Percentiles rank a stretch among this genome's conserved stretches.
Evolutionary conservation across 2,329 filamentous ascomycete species (phyloP).

Genomic region (Colletotrichum tropicale): DNA sequence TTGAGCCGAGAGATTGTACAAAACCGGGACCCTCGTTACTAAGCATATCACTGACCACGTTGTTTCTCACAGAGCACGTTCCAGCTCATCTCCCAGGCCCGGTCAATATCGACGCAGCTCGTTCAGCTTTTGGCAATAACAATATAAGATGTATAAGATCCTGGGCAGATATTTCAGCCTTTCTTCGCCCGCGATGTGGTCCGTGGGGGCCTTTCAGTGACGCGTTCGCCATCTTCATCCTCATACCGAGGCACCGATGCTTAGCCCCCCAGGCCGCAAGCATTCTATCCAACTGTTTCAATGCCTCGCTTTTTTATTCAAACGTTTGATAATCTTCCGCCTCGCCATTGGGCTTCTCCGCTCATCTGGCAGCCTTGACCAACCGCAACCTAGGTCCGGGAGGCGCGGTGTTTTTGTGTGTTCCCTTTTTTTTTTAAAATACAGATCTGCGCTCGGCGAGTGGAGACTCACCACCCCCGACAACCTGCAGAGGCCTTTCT

Average conservation of each 20-base stretch:
- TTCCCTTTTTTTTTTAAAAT: background rate
- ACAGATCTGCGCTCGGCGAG: background rate
- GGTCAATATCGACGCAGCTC: background rate
- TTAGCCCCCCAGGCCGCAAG: background rate
- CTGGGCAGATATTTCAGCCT: background rate
- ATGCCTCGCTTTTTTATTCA: background rate
- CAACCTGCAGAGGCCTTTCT: background rate
- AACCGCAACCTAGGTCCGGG: background rate
- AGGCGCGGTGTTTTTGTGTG: background rate
- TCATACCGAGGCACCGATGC: background rate
- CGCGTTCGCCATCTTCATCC: background rate
- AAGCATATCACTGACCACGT: background rate
- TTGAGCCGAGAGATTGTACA: background rate
- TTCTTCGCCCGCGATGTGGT: background rate
- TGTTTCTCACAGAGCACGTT: background rate
- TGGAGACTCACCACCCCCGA: background rate
- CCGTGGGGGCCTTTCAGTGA: background rate
- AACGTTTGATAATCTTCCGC: background rate
- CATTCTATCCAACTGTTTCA: background rate
- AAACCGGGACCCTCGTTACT: background rate
- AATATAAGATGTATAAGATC: background rate
- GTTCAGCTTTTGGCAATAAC: background rate
- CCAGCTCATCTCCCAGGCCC: background rate
- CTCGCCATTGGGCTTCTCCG: background rate
- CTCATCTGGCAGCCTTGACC: background rate